Percentiles rank a stretch among this genome's conserved stretches.
These are phyloP conservation scores for Zea luxurians DNA, from an alignment of 176 grass and related monocot species.

Conservation along the genomic window DNA sequence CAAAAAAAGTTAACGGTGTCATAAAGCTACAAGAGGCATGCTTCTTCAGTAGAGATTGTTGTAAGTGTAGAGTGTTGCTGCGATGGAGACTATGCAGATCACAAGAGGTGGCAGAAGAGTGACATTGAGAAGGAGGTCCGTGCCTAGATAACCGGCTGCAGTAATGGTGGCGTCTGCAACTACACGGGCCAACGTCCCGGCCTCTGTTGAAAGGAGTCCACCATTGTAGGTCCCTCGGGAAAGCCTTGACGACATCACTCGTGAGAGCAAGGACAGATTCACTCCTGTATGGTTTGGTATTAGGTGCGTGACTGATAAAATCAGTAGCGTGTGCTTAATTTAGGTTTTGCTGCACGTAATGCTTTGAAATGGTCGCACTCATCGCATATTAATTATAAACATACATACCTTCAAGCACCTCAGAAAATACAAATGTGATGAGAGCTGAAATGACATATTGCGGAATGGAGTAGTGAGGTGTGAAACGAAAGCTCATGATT, in stretches of 20 bases:
- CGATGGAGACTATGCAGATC: constrained; percentile 71
- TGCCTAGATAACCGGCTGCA: constrained; percentile 74
- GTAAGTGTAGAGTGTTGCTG: constrained; percentile 71
- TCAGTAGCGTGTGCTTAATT: background rate
- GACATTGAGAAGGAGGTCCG: constrained; percentile 68
- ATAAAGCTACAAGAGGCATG: background rate
- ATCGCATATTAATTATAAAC: background rate
- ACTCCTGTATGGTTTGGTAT: constrained; percentile 54
- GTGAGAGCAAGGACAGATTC: constrained; percentile 78
- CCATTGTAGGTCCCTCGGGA: constrained; percentile 89
- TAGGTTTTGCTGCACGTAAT: background rate
- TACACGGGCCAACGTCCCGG: constrained; percentile 81
- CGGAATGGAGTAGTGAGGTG: constrained; percentile 60
- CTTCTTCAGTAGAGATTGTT: constrained; percentile 69
- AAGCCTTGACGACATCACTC: constrained; percentile 90
- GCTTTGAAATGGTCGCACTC: too few species aligned
- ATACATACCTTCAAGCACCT: constrained; percentile 93
- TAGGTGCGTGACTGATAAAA: background rate
- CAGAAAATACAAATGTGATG: constrained; percentile 85
- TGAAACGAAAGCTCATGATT: constrained; percentile 77
- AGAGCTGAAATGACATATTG: constrained; percentile 80
- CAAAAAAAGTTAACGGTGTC: too few species aligned
- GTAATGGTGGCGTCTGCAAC: constrained; percentile 83
- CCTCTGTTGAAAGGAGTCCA: constrained; percentile 83
- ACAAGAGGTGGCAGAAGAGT: constrained; percentile 79